Evolutionary conservation across 768 basidiomycete genomes (phyloP), one percentile per base, ranked within the genome.

Genomic region (Tulasnella calospora): DNA sequence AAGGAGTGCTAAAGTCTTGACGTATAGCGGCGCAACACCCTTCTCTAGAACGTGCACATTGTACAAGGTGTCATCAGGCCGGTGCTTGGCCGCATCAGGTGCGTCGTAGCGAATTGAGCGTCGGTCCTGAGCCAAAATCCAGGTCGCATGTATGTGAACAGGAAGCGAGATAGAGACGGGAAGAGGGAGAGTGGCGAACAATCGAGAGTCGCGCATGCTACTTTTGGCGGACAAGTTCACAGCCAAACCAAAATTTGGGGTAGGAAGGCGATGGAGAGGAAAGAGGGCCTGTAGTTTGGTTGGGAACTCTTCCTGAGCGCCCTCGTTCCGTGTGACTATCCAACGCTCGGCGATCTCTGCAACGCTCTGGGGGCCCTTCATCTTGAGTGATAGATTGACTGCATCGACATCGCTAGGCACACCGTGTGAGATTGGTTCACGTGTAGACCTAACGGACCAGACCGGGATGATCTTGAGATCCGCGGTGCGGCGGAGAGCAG

Each of bases 121-220:
- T 12, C 74, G 74, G 40, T 74, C 73, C 30, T 47, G 27, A 4
- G 73, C 38, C 30, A 74, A 41, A 47, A 74, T 27, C 73, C 73
- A 74, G 3, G 33, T 40, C 23, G 40, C 73, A 40, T 74, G 40
- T 3, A 74, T 23, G 73, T 74, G 73, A 47, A 74, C 38, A 23
- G 73, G 73, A 15, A 74, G 73, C 38, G 30, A 27, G 3, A 30
- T 74, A 19, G 30, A 30, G 15, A 74, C 40, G 15, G 73, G 44
- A 40, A 74, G 73, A 19, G 73, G 73, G 30, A 74, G 73, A 33
- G 73, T 74, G 35, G 73, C 73, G 30, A 74, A 74, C 13, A 74
- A 23, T 21, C 46, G 73, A 6, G 38, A 51, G 23, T 51, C 51
- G 15, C 19, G n/a, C 3, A 6, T n/a, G 51, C n/a, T 55, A 3